Conservation (phyloP, 2,329 filamentous ascomycete genomes). For the Phaeosphaeriaceae sp. region DNA sequence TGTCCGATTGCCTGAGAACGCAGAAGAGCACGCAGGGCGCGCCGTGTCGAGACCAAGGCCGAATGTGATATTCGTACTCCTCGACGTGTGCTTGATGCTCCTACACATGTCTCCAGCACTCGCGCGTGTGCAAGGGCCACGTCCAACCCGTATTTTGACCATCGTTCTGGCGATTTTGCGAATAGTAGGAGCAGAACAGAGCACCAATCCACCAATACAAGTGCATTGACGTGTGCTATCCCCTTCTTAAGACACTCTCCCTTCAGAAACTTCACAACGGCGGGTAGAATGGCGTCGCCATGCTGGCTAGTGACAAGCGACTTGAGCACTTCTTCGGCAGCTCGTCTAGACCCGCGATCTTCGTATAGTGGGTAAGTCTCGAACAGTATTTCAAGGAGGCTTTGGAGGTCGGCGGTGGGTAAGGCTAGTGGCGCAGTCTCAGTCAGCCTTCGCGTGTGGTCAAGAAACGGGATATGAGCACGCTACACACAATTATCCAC, state of each 20-base stretch:
- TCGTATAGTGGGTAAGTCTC: constrained; percentile 85
- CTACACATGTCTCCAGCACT: constrained; percentile 78
- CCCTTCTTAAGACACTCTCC: constrained; percentile 76
- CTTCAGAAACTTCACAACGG: constrained; percentile 71
- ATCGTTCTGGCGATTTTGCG: constrained; percentile 63
- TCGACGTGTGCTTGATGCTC: constrained; percentile 42
- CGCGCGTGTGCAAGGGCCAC: constrained; percentile 73
- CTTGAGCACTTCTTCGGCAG: constrained; percentile 80
- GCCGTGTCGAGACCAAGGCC: constrained; percentile 77
- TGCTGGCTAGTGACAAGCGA: constrained; percentile 68
- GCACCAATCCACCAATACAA: constrained; percentile 91
- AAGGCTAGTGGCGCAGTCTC: constrained; percentile 43
- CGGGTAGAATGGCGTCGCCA: constrained; percentile 63
- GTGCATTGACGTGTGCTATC: constrained; percentile 80
- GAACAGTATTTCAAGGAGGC: constrained; percentile 76
- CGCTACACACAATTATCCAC: constrained; percentile 50
- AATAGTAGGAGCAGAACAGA: constrained; percentile 77
- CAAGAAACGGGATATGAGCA: not conserved
- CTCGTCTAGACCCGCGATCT: constrained; percentile 82
- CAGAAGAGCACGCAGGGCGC: constrained; percentile 78
- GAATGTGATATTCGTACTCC: constrained; percentile 69
- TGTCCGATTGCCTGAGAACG: constrained; percentile 63
- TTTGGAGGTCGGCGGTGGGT: constrained; percentile 52
- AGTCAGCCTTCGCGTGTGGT: constrained; percentile 15
- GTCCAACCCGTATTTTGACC: constrained; percentile 69